phyloP scores from a whole-genome alignment of 1,284 basidiomycete genomes.

The Takashimella koratensis region DNA sequence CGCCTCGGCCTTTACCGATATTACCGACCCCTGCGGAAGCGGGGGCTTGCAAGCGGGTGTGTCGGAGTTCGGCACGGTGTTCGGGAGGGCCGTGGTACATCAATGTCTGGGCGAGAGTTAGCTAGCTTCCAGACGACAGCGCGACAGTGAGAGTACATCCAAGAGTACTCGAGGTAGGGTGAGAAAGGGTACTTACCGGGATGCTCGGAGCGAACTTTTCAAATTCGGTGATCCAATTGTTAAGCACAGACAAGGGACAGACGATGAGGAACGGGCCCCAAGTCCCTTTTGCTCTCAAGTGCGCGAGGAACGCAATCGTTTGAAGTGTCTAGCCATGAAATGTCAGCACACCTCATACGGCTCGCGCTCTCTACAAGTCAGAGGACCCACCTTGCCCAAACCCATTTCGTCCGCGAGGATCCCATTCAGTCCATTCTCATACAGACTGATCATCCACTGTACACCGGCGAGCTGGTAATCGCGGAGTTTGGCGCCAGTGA shows the following conservation, averaged over 20 bases:
- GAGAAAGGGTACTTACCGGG: too few relatives aligned
- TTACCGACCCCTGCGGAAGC: constrained; percentile 21
- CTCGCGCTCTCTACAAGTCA: neutral
- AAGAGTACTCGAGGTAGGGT: too few relatives aligned
- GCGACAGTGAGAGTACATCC: too few relatives aligned
- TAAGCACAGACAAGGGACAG: constrained; percentile 84
- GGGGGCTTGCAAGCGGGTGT: constrained; percentile 49
- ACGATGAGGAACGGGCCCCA: constrained; percentile 82
- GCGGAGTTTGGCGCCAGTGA: constrained; percentile 81
- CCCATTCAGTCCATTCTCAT: constrained; percentile 91
- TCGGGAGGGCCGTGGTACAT: constrained; percentile 84
- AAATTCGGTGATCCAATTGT: constrained; percentile 91
- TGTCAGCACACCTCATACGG: constrained; percentile 1
- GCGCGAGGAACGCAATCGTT: constrained; percentile 86
- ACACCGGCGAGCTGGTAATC: constrained; percentile 92
- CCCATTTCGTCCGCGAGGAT: constrained; percentile 87
- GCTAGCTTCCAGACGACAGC: constrained; percentile 33
- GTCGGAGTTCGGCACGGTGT: constrained; percentile 70
- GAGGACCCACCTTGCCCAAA: constrained; percentile 63
- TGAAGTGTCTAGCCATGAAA: constrained; percentile 68
- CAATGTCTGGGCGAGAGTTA: constrained; percentile 50
- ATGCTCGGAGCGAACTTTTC: constrained; percentile 73
- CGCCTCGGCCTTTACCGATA: constrained; percentile 21
- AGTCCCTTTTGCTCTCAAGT: constrained; percentile 71
- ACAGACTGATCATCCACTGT: constrained; percentile 91